These are phyloP conservation scores for Cylindrotheca fusiformis DNA, from an alignment of 108 stramenopile species.

Conservation along the genomic window DNA sequence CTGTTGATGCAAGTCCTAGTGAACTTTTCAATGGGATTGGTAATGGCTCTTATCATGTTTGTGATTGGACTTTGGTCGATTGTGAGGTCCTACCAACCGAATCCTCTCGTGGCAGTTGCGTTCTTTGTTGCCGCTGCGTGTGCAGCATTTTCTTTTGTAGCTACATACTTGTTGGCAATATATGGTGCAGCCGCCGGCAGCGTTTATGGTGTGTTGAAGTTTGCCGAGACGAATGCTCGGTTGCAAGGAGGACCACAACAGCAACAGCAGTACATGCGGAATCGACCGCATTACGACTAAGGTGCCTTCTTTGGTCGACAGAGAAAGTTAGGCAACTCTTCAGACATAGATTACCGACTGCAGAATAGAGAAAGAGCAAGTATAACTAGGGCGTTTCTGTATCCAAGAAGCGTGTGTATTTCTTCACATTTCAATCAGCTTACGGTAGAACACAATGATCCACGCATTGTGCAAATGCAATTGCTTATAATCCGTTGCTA, in stretches of 20 bases:
- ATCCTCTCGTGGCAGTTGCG: conserved; percentile 64
- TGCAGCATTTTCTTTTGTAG: conserved; percentile 84
- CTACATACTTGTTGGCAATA: conserved; percentile 71
- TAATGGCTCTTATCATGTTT: conserved; percentile 81
- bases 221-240: conserved; percentile 67
- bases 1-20: conserved; percentile 65
- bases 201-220: conserved; percentile 77
- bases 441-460: no score
- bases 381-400: no score
- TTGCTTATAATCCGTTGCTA: no score
- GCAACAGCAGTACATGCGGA: conserved; percentile 24
- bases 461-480: no score
- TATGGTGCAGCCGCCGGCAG: conserved; percentile 83
- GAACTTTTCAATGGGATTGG: conserved; percentile 81
- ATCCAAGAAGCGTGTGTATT: no score
- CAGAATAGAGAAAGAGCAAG: no score
- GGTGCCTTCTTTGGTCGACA: no score
- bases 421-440: no score
- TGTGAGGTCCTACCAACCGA: conserved; percentile 77
- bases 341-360: no score
- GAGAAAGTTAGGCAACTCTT: no score
- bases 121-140: conserved; percentile 75
- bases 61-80: conserved; percentile 79
- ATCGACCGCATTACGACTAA: conserved; percentile 36
- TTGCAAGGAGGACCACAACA: conserved; percentile 2